Percentiles rank a stretch among this genome's conserved stretches.
Evolutionary conservation across 2,329 filamentous ascomycete genomes (phyloP).

Genomic region (Sclerotinia minor): DNA sequence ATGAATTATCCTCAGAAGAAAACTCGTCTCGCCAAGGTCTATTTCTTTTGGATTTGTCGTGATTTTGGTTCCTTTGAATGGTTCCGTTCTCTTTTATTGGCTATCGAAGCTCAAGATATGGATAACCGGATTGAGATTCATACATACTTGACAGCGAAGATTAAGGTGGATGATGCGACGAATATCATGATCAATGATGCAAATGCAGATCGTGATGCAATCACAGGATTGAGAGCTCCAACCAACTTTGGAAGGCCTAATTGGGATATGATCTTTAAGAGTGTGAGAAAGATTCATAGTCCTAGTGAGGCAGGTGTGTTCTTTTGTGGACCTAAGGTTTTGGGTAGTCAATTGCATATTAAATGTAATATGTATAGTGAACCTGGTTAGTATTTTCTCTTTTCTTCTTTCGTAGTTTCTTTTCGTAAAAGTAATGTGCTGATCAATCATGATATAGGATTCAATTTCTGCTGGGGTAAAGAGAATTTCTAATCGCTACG

Average conservation of each 20-base stretch:
- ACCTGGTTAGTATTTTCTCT: conserved; percentile 62
- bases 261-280: conserved; percentile 88
- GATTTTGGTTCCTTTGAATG: conserved; percentile 88
- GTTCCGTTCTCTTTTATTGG: conserved; percentile 80
- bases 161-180: conserved; percentile 80
- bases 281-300: conserved; percentile 74
- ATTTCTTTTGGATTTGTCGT: conserved; percentile 91
- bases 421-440: conserved; percentile 10
- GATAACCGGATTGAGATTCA: conserved; percentile 86
- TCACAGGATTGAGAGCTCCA: conserved; percentile 77
- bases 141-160: conserved; percentile 83
- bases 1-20: conserved; percentile 85
- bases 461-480: conserved; percentile 47
- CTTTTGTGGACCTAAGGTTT: conserved; percentile 80
- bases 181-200: conserved; percentile 94
- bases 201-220: conserved; percentile 79
- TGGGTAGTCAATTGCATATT: conserved; percentile 74
- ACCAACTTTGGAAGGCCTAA: conserved; percentile 86
- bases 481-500: conserved; percentile 50
- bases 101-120: conserved; percentile 83
- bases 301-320: conserved; percentile 76
- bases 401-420: not conserved
- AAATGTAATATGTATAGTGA: conserved; percentile 89
- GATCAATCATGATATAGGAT: conserved; percentile 33
- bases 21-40: conserved; percentile 79